phyloP scores from a whole-genome alignment of 257 asterid species.

The Rehmannia glutinosa region DNA sequence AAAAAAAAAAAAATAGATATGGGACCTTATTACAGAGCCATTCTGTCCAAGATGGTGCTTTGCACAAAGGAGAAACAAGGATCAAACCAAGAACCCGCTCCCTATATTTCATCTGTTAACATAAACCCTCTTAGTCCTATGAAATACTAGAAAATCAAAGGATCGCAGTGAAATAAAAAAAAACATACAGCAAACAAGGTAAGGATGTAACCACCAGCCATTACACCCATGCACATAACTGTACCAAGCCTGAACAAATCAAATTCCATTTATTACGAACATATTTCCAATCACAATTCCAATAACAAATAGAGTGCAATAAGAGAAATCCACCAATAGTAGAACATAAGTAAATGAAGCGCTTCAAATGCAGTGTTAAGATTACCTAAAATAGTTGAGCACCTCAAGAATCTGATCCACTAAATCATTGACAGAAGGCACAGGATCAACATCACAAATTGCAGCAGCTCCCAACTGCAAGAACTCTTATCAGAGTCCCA shows the following conservation, averaged over 20 bases:
- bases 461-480: conserved; percentile 98
- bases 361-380: conserved; percentile 5
- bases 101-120: conserved; percentile 64
- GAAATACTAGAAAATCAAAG: neutral
- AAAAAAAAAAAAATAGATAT: neutral
- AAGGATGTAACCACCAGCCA: conserved; percentile 91
- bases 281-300: neutral
- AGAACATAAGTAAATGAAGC: neutral
- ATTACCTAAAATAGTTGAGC: conserved; percentile 83
- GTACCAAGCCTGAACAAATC: conserved; percentile 70
- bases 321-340: neutral
- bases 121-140: conserved; percentile 12
- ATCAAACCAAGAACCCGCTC: conserved; percentile 91
- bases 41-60: conserved; percentile 89
- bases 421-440: conserved; percentile 72
- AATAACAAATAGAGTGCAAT: neutral
- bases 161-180: neutral
- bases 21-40: conserved; percentile 84
- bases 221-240: conserved; percentile 96
- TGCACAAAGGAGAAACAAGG: conserved; percentile 87
- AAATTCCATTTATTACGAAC: conserved; percentile 20
- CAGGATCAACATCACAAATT: conserved; percentile 44
- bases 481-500: conserved; percentile 74
- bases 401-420: conserved; percentile 88
- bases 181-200: conserved; percentile 69